Conservation (phyloP, 2,329 filamentous ascomycete species). For the Neurospora crassa region DNA sequence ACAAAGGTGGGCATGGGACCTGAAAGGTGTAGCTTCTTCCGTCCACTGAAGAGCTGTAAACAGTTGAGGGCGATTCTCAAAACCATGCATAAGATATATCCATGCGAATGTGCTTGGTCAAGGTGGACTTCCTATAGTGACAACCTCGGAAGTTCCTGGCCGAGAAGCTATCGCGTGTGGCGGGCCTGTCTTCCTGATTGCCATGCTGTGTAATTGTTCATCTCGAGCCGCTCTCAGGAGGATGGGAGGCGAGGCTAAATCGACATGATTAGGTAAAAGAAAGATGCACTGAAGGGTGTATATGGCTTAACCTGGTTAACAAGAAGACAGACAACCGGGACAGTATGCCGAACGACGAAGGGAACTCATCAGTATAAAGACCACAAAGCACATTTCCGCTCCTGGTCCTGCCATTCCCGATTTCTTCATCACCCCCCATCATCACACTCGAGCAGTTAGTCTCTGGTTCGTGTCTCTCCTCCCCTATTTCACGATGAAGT, state of each 20-base stretch:
- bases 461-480: conserved; percentile 4
- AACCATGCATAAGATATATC: conserved; percentile 14
- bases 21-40: conserved; percentile 3
- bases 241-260: background rate
- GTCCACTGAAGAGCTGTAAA: background rate
- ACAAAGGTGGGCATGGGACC: conserved; percentile 15
- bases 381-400: conserved; percentile 9
- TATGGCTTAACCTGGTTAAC: background rate
- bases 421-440: conserved; percentile 6
- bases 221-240: background rate
- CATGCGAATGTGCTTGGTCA: conserved; percentile 13
- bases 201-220: conserved; percentile 7
- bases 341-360: conserved; percentile 1
- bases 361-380: conserved; percentile 18
- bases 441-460: conserved; percentile 10
- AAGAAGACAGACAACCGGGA: conserved; percentile 3
- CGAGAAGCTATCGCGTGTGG: conserved; percentile 16
- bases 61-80: conserved; percentile 9
- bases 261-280: conserved; percentile 3
- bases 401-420: conserved; percentile 1
- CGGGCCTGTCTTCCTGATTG: conserved; percentile 29
- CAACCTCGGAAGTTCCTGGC: conserved; percentile 21
- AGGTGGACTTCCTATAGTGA: conserved; percentile 14
- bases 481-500: conserved; percentile 24
- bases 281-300: background rate